phyloP scores from a whole-genome alignment of 305 asterid genomes.

The Solanum hybrid region DNA sequence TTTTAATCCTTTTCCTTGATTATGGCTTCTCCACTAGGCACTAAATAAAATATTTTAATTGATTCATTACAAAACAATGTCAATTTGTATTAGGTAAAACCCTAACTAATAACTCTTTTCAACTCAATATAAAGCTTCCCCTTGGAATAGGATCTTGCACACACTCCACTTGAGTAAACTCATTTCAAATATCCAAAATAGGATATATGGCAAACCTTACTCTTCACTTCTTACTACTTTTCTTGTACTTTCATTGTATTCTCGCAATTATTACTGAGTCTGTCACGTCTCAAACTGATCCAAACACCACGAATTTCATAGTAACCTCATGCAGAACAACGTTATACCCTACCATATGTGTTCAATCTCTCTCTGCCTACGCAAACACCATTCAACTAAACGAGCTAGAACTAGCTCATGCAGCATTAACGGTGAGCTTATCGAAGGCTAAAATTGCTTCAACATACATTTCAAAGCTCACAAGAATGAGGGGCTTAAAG shows the following conservation, averaged over 20 bases:
- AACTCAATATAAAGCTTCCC: slow-evolving; percentile 5
- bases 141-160: not conserved
- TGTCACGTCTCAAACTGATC: not conserved
- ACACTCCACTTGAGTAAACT: not conserved
- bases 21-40: not conserved
- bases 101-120: not conserved
- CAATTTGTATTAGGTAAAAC: not conserved
- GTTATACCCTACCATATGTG: slow-evolving; percentile 6
- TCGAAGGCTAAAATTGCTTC: not conserved
- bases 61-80: not conserved
- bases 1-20: not conserved
- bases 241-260: not conserved
- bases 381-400: slow-evolving; percentile 4
- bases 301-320: not conserved
- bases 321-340: slow-evolving; percentile 1
- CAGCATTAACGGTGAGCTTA: not conserved
- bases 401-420: slow-evolving; percentile 13
- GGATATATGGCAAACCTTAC: not conserved
- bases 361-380: slow-evolving; percentile 8
- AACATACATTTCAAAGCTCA: not conserved
- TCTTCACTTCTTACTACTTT: slow-evolving; percentile 1
- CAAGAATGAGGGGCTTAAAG: not conserved
- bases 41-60: not conserved
- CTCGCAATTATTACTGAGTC: not conserved
- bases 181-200: not conserved